Base-by-base conservation (phyloP, 164 flowering plant genomes). In the Macadamia integrifolia region DNA sequence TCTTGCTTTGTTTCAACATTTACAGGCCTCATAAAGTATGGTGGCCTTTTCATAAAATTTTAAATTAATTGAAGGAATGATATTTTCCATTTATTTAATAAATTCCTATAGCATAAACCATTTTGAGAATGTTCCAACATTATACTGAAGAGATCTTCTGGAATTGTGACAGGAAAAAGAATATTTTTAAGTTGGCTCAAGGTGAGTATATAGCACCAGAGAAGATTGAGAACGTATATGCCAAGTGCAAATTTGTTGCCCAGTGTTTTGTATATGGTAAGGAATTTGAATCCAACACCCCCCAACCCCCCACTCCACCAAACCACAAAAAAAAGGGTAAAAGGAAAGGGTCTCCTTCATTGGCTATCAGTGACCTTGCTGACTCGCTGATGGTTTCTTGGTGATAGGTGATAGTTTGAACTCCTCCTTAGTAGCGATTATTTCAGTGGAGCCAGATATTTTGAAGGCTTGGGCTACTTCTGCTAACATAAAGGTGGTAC, bases 191-290 rank as follows among this genome's bases (percentile, higher is more conserved):
- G 80, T 76, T 94, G 80, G 95, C 98, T n/a, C 98, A 91, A 68
- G 98, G 98, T 46, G 98, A 94, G 78, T 91, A 94, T 75, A 83
- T 94, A 63, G 96, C 97, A 63, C 95, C 98, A 8, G 98, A 94
- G 82, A 94, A 94, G 81, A 80, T 94, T 74, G 98, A 91, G 78
- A 94, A 94, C 73, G 97, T 90, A 7, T 90, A 94, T 80, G 93
- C 90, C 6, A 91, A 87, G 76, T 88, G 98, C 91, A 87, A 87
- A 65, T 91, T 85, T 78, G 84, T 91, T 65, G 80, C 84, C 23
- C 98, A 94, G 71, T 85, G 90, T 77, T 94, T 94, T 79, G 80
- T 92, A n/a, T 85, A 94, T 80, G 98, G 98, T 91, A 79, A 75
- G 90, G 30, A 59, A 43, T 68, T 18, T 32, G 55, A 17, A 30